Evolutionary conservation across 139 green algal species (phyloP), one percentile per base, ranked within the genome.

Genomic region (Chlorella sp.): DNA sequence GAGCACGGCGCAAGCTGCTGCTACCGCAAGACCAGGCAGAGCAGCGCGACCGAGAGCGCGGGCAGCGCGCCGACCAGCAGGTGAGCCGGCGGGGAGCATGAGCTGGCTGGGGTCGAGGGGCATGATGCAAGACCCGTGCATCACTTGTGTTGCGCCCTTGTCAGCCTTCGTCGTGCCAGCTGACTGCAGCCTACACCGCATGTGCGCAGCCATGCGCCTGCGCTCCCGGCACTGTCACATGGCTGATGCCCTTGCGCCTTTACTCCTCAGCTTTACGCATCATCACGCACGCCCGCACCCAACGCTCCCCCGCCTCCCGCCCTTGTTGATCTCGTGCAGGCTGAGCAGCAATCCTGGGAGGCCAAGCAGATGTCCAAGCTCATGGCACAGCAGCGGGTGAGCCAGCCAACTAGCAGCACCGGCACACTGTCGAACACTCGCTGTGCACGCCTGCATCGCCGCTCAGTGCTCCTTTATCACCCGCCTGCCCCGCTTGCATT

Each of bases 261-360:
- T 57, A 9, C 48, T 16, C 48, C 48, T 57, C 48, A 57, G 48
- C 48, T 57, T 5, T 9, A n/a, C n/a, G n/a, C 9, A 57, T 57
- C 48, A 57, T 57, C 48, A 57, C 5, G 9, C 9, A 9, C 48
- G 48, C 48, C 48, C 9, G 48, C 48, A n/a, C n/a, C 9, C 48
- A 57, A 57, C 48, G 48, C 48, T 57, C 48, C 48, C 48, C 48
- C 9, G 48, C 48, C 48, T 9, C 48, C 48, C 48, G 48, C 48
- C 7, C 48, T 57, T 57, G 48, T 57, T 16, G 7, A 5, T 9
- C 48, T 9, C 21, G 24, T 71, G 64, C 64, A 32, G 21, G 64
- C 64, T 71, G 64, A 71, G 64, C 76, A 82, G 76, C 36, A 57
- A 60, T n/a, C 34, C 34, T 82, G 76, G 76, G 76, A 82, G 76